Evolutionary conservation across 2,329 filamentous ascomycete species (phyloP).

Genomic region (Hymenoscyphus scutula): DNA sequence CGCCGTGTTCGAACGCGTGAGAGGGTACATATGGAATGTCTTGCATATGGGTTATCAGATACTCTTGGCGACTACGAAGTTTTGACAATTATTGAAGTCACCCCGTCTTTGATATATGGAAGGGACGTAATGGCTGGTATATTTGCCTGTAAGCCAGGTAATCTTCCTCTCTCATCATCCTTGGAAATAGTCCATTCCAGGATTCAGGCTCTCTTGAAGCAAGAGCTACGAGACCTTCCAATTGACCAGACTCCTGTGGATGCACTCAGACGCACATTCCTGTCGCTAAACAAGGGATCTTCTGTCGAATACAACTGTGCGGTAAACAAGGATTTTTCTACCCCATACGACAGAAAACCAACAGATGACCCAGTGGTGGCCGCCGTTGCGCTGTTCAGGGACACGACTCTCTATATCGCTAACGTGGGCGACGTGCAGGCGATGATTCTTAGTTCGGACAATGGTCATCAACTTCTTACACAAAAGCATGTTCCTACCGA

Average conservation of each 20-base stretch:
- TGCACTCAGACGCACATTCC: slow-evolving; percentile 81
- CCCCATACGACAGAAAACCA: too few relatives aligned
- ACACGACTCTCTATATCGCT: slow-evolving; percentile 87
- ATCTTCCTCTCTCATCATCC: too few relatives aligned
- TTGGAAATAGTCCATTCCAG: slow-evolving; percentile 96
- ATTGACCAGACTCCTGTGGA: slow-evolving; percentile 73
- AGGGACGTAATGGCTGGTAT: slow-evolving; percentile 91
- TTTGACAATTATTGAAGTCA: slow-evolving; percentile 90
- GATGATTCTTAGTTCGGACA: slow-evolving; percentile 89
- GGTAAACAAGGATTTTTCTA: too few relatives aligned
- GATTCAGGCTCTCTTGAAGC: slow-evolving; percentile 79
- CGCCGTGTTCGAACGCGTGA: slow-evolving; percentile 93
- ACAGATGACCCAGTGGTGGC: slow-evolving; percentile 79
- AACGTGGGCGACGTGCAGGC: slow-evolving; percentile 96
- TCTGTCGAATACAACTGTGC: too few relatives aligned
- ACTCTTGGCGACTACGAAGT: slow-evolving; percentile 91
- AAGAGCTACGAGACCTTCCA: slow-evolving; percentile 71
- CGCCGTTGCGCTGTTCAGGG: slow-evolving; percentile 83
- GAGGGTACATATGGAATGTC: slow-evolving; percentile 82
- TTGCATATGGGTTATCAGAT: slow-evolving; percentile 97
- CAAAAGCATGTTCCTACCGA: slow-evolving; percentile 92
- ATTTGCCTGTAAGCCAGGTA: too few relatives aligned
- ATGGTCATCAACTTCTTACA: slow-evolving; percentile 78
- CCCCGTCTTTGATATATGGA: slow-evolving; percentile 86
- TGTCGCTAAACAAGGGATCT: slow-evolving; percentile 91